Percentiles rank a stretch among this genome's conserved stretches.
phyloP scores from a whole-genome alignment of 768 basidiomycete species.

The Naganishia antarctica region DNA sequence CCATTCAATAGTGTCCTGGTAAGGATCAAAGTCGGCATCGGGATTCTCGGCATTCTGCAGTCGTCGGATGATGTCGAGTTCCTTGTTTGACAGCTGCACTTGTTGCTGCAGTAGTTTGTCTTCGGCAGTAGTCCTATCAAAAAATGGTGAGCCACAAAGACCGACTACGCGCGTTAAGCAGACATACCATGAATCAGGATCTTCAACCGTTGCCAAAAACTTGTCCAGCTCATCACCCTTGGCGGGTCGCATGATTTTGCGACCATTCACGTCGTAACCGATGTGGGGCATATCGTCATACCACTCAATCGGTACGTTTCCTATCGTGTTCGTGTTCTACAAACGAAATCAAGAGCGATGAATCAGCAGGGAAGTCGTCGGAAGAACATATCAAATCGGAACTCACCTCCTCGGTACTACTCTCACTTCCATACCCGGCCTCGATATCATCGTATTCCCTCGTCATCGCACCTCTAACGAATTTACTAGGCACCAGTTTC shows the following conservation, averaged over 20 bases:
- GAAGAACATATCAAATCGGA: not conserved
- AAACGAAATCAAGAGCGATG: too few species aligned
- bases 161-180: conserved; percentile 34
- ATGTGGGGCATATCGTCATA: conserved; percentile 99
- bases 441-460: conserved; percentile 50
- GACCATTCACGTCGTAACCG: conserved; percentile 92
- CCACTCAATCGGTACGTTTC: conserved; percentile 94
- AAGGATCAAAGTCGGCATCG: conserved; percentile 82
- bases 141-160: not conserved
- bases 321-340: conserved; percentile 89
- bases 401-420: conserved; percentile 50
- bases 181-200: conserved; percentile 76
- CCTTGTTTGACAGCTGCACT: conserved; percentile 78
- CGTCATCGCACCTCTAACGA: conserved; percentile 45
- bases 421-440: conserved; percentile 51
- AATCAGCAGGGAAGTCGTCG: conserved; percentile 9
- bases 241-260: conserved; percentile 86
- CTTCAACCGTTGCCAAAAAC: conserved; percentile 88
- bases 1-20: conserved; percentile 91
- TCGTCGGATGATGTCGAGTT: conserved; percentile 88
- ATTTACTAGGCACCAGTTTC: conserved; percentile 36
- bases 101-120: conserved; percentile 82
- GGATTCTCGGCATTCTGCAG: conserved; percentile 88
- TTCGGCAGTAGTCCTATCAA: conserved; percentile 74
- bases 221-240: conserved; percentile 95